These are phyloP conservation scores for Ceraceosorus guamensis DNA, from an alignment of 1,284 basidiomycete species.

Conservation along the genomic window DNA sequence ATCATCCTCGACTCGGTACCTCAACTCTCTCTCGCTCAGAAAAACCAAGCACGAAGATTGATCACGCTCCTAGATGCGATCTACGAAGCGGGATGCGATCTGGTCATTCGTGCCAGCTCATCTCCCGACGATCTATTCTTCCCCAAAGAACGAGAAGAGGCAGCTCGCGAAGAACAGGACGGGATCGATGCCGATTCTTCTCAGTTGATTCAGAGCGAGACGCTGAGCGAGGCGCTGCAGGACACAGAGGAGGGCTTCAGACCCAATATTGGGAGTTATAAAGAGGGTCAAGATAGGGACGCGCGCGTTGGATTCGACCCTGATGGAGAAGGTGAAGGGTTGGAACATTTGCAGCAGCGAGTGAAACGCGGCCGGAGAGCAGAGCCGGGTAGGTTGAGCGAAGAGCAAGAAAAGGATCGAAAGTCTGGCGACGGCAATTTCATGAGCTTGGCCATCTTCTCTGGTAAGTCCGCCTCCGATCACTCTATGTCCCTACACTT, in stretches of 20 bases:
- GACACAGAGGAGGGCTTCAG: conserved; percentile 56
- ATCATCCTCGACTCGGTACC: conserved; percentile 61
- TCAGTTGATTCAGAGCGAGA: conserved; percentile 59
- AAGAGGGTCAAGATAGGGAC: conserved; percentile 29
- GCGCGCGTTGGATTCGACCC: no score
- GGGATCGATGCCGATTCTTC: no score
- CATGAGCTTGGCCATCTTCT: conserved; percentile 60
- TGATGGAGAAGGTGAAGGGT: no score
- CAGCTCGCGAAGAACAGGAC: conserved; percentile 1
- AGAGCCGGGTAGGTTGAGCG: not conserved
- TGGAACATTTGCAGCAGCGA: no score
- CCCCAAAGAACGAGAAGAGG: conserved; percentile 48
- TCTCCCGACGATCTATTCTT: conserved; percentile 59
- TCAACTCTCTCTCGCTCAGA: conserved; percentile 56
- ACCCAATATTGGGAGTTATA: conserved; percentile 61
- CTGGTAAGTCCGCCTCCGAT: no score
- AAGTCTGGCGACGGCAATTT: conserved; percentile 23
- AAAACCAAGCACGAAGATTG: conserved; percentile 65
- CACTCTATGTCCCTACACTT: no score
- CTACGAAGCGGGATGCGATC: conserved; percentile 50
- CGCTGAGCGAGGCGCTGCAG: conserved; percentile 54
- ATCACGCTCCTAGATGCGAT: conserved; percentile 67
- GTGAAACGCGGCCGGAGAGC: not conserved
- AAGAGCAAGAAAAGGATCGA: conserved; percentile 6
- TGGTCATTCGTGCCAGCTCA: conserved; percentile 52